These are phyloP conservation scores for Nakaseomyces bracarensis DNA, from an alignment of 1,139 yeast species.

Conservation along the genomic window DNA sequence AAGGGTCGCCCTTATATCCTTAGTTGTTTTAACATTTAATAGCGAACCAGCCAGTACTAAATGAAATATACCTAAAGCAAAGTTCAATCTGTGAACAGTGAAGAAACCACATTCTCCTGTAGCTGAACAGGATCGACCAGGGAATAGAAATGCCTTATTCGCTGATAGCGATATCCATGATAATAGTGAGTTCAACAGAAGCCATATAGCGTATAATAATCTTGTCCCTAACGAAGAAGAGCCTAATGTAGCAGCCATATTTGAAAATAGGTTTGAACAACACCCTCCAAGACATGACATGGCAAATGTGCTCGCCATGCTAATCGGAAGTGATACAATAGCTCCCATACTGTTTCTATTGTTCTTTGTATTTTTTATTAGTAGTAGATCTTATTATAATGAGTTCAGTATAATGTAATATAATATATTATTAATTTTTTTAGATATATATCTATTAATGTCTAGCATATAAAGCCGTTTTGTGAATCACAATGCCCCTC, in stretches of 20 bases:
- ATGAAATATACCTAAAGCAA: conserved; percentile 79
- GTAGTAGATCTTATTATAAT: too few relatives aligned
- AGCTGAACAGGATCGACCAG: conserved; percentile 75
- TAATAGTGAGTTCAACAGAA: conserved; percentile 66
- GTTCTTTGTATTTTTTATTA: too few relatives aligned
- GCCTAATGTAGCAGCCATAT: conserved; percentile 41
- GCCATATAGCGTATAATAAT: conserved; percentile 71
- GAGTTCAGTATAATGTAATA: too few relatives aligned
- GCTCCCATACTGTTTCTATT: conserved; percentile 59
- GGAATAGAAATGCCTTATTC: conserved; percentile 66
- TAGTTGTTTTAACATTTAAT: conserved; percentile 67
- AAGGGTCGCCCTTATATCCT: conserved; percentile 69
- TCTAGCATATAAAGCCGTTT: too few relatives aligned
- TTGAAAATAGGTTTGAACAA: conserved; percentile 61
- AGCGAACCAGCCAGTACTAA: conserved; percentile 58
- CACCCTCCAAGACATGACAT: conserved; percentile 87
- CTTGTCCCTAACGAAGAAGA: conserved; percentile 74
- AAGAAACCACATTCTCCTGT: conserved; percentile 83
- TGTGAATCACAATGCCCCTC: too few relatives aligned
- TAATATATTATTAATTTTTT: too few relatives aligned
- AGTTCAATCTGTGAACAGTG: conserved; percentile 83
- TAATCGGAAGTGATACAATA: conserved; percentile 56
- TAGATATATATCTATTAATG: too few relatives aligned
- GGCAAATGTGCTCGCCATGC: conserved; percentile 55
- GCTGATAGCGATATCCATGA: conserved; percentile 84